Base-by-base conservation (phyloP, 495 filamentous ascomycete genomes). In the Neurospora sp. region DNA sequence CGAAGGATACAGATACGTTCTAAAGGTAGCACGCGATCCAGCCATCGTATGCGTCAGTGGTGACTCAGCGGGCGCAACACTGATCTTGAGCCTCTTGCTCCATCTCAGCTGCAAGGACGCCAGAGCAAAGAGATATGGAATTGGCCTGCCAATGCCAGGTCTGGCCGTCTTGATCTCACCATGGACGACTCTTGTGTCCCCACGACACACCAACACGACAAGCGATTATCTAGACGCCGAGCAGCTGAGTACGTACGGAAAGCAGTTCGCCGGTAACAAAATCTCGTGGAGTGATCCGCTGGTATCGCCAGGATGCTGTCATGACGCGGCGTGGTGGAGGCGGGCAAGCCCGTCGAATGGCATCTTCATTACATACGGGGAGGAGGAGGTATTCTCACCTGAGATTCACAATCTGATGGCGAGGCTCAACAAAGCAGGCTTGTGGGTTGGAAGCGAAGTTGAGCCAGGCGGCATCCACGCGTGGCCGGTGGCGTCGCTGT, bases 401-500 rank as follows among this genome's bases (percentile, higher is more conserved):
- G 90, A 92, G 69, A 89, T 91, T 40, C 77, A 85, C 71, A 79
- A 81, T 14, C 76, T 92, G 59, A 79, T 90, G 18, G 74, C 74
- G 16, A 75, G 86, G 39, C 79, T 91, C 53, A 75, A 83, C 45
- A 78, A 80, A 37, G 83, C 84, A n/a, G 82, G 81, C 68, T 80
- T 85, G 59, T 75, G 79, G 35, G 85, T 91, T 12, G 76, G 77
- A 39, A 83, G 82, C 70, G 75, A 82, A 70, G 83, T 85, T 77
- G 88, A 91, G 74, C 79, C 82, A 42, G 90, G 87, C 5, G 89
- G 86, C 27, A 89, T 94, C 71, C 92, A 94, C 82, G 91, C 90
- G 12, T 94, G 92, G 92, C 92, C 92, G 16, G 89, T 94, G 37
- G 91, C 89, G 18, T 86, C 85, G 40, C 77, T 93, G 59, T 94